Conservation (phyloP, 805 yeast species). For the Saccharomyces jurei region DNA sequence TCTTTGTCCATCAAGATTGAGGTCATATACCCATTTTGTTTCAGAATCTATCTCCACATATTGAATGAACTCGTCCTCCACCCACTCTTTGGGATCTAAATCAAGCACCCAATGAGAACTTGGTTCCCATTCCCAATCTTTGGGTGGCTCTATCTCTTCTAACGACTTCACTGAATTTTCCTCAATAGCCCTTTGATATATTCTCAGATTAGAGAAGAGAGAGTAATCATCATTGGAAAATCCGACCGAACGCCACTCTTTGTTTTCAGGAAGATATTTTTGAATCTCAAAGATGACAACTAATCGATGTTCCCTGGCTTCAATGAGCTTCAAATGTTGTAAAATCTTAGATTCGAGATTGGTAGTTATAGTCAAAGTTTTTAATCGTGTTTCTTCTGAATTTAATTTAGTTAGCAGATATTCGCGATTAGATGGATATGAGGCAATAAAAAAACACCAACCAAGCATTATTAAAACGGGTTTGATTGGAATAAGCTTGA, state of each 20-base stretch:
- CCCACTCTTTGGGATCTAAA: slow-evolving; percentile 59
- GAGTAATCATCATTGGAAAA: slow-evolving; percentile 49
- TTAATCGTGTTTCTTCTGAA: slow-evolving; percentile 59
- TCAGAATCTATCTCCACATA: slow-evolving; percentile 57
- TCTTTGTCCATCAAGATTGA: slow-evolving; percentile 25
- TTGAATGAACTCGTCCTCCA: slow-evolving; percentile 42
- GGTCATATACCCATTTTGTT: slow-evolving; percentile 83
- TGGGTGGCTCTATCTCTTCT: slow-evolving; percentile 46
- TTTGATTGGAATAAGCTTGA: slow-evolving; percentile 32
- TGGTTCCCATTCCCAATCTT: slow-evolving; percentile 46
- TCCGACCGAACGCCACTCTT: slow-evolving; percentile 59
- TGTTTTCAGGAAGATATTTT: slow-evolving; percentile 37
- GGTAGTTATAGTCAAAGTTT: slow-evolving; percentile 41
- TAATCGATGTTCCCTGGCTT: slow-evolving; percentile 39
- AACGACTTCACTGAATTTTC: slow-evolving; percentile 14
- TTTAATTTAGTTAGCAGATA: slow-evolving; percentile 39
- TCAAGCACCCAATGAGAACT: slow-evolving; percentile 59
- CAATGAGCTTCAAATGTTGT: slow-evolving; percentile 33
- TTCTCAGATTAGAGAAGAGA: slow-evolving; percentile 37
- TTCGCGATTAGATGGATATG: slow-evolving; percentile 51
- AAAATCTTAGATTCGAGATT: slow-evolving; percentile 38
- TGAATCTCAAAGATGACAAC: slow-evolving; percentile 69
- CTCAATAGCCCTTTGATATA: slow-evolving; percentile 20
- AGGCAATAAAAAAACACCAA: slow-evolving; percentile 40
- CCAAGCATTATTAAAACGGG: slow-evolving; percentile 31